Base-by-base conservation (phyloP, 345 rosid genomes). In the Eucalyptus albens region DNA sequence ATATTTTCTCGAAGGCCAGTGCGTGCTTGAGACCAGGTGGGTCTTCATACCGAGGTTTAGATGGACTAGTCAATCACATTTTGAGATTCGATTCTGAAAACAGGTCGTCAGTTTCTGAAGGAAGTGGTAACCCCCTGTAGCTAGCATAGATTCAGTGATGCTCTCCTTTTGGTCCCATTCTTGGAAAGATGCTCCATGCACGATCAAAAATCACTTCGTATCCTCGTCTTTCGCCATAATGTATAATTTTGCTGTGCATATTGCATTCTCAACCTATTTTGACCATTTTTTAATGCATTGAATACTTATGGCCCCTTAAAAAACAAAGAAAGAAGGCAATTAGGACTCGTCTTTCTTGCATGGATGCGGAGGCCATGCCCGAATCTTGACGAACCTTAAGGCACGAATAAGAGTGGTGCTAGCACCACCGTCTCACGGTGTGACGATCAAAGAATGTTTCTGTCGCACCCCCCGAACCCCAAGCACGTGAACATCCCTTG, bases 51-150 rank as follows among this genome's bases (percentile, higher is more conserved):
- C 56, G 56, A 81, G 86, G 89, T 67, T 26, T 94, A 12, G 94
- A 94, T 33, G 88, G 87, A 14, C 91, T 96, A 86, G 87, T 92
- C 31, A 81, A 40, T 50, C 89, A 92, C 91, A 90, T 93, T 22
- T 45, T 69, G 22, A 67, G 80, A 67, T 67, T 33, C 9, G 2
- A 67, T n/a, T 67, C 22, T 67, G 80, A 31, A 67, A 31, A n/a
- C 17, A 67, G 40, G 40, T 31, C 19, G 40, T 67, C 40, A 15
- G 40, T 37, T 67, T 22, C 15, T 67, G 80, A 67, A 45, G 49
- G 49, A 9, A 67, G 40, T 67, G 11, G 15, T 67, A 31, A n/a
- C 40, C 56, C 4, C 33, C 40, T 31, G 40, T 51, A 51, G 56
- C 56, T 51, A 51, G 56, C 56, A 51, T 51, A 51, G 56, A 51